A percentile compares a stretch with the other conserved stretches of the same genome.
Conservation (phyloP, 1,284 basidiomycete species). For the Tilletia caries region DNA sequence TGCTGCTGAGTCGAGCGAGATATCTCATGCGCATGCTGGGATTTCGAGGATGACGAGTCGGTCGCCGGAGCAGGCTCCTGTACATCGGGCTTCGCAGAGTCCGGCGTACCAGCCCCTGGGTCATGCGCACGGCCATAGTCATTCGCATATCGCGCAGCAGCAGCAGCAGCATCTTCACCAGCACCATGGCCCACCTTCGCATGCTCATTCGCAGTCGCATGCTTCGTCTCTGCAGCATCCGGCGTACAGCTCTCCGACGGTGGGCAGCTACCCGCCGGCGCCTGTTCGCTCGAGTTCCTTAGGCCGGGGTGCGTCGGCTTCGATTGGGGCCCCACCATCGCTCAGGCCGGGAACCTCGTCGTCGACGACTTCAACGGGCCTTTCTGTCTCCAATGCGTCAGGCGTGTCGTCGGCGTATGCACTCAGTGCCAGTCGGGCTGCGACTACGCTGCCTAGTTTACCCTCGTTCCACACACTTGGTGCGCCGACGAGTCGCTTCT, state of each 20-base stretch:
- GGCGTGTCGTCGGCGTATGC: neutral
- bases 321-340: neutral
- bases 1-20: too few species aligned
- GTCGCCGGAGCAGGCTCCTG: neutral
- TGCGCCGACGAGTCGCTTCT: neutral
- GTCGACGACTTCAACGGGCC: neutral
- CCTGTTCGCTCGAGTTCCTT: neutral
- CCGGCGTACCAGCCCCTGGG: slow-evolving; percentile 3
- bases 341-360: neutral
- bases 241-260: neutral
- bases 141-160: neutral
- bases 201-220: neutral
- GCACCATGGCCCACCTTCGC: neutral
- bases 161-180: neutral
- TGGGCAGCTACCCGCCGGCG: neutral
- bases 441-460: neutral
- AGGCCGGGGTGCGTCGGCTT: neutral
- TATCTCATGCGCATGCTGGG: neutral
- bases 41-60: slow-evolving; percentile 11
- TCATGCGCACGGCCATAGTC: neutral
- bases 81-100: neutral
- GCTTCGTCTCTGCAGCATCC: neutral
- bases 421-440: slow-evolving; percentile 5
- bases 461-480: slow-evolving; percentile 6
- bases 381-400: neutral